Evolutionary conservation across 2,329 filamentous ascomycete genomes (phyloP).

Genomic region (Onygena corvina): DNA sequence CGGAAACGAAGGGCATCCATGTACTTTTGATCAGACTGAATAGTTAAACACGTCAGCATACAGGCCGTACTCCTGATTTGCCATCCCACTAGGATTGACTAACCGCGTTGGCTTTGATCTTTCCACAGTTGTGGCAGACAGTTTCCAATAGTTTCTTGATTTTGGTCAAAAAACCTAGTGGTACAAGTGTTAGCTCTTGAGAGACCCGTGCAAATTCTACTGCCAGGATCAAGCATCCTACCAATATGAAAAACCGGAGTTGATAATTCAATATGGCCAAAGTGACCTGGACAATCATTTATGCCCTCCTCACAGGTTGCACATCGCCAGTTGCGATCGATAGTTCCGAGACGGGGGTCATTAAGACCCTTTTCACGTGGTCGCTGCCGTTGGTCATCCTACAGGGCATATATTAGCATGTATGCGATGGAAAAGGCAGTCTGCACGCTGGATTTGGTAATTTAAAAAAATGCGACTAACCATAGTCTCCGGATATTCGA

Average conservation of each 20-base stretch:
- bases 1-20: conserved; percentile 67
- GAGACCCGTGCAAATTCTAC: conserved; percentile 2
- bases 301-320: conserved; percentile 93
- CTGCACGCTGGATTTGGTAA: background rate
- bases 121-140: conserved; percentile 97
- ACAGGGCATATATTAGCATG: conserved; percentile 17
- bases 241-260: conserved; percentile 86
- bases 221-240: conserved; percentile 29
- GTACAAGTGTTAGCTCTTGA: conserved; percentile 19
- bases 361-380: conserved; percentile 87
- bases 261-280: conserved; percentile 95
- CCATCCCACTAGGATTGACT: conserved; percentile 56
- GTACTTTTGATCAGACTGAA: conserved; percentile 74
- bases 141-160: conserved; percentile 99
- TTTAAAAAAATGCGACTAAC: conserved; percentile 21
- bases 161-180: conserved; percentile 85
- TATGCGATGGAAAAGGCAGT: background rate
- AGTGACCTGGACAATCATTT: conserved; percentile 92
- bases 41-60: conserved; percentile 33
- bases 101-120: conserved; percentile 95
- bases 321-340: conserved; percentile 91
- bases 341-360: conserved; percentile 88
- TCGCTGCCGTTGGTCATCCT: conserved; percentile 79
- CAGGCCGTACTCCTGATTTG: conserved; percentile 41
- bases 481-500: conserved; percentile 99